Percentiles rank a stretch among this genome's conserved stretches.
Evolutionary conservation across 2,329 filamentous ascomycete genomes (phyloP).

Genomic region (Corniculantispora saksenae): DNA sequence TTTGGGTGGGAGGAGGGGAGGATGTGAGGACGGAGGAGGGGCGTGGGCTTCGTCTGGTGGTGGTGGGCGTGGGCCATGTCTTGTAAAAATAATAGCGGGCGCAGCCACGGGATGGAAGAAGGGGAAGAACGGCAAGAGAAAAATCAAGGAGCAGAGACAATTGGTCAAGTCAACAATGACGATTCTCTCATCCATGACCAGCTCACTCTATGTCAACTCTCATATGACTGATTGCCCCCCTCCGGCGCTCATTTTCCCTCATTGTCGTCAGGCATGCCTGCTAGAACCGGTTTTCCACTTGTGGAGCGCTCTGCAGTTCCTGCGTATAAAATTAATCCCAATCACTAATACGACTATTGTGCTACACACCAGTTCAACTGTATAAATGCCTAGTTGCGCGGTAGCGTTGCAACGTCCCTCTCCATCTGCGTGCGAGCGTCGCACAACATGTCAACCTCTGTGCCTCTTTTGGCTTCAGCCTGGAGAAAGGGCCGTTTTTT

Average conservation of each 20-base stretch:
- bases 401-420: constrained; percentile 1
- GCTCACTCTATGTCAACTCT: not conserved
- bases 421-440: not conserved
- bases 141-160: not conserved
- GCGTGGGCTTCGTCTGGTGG: constrained; percentile 3
- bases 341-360: not conserved
- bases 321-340: constrained; percentile 6
- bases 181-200: not conserved
- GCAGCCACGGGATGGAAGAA: not conserved
- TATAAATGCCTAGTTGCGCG: not conserved
- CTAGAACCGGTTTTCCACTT: not conserved
- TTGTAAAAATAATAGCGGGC: not conserved
- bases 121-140: not conserved
- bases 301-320: not conserved
- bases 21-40: not conserved
- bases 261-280: not conserved
- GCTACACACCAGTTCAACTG: not conserved
- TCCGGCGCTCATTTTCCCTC: not conserved
- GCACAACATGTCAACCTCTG: not conserved
- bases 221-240: not conserved
- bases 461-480: constrained; percentile 7
- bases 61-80: constrained; percentile 3
- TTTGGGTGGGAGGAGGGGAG: not conserved
- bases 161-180: not conserved
- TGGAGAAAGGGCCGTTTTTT: constrained; percentile 12